These are phyloP conservation scores for Metroxylon sagu DNA, from an alignment of 176 grass and related monocot species.

Conservation along the genomic window DNA sequence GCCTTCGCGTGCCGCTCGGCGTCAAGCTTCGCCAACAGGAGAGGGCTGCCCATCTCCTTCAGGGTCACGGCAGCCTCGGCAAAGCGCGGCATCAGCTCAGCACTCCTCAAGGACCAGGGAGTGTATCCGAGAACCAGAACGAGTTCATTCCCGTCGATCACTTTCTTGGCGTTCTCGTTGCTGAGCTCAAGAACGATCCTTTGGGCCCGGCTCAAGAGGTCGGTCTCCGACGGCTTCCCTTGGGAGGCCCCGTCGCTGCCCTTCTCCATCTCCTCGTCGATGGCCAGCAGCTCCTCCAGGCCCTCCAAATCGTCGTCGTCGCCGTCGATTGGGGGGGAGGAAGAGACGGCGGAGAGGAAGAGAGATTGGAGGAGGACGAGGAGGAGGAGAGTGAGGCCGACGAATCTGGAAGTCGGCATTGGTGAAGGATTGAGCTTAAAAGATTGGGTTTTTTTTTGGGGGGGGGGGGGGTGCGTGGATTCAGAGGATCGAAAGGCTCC, in stretches of 20 bases:
- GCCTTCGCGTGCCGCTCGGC: slow-evolving; percentile 80
- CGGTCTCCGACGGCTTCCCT: slow-evolving; percentile 25
- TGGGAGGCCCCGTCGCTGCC: not conserved
- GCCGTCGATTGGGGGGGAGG: slow-evolving; percentile 24
- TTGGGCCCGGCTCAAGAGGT: slow-evolving; percentile 61
- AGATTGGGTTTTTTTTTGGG: too few species aligned
- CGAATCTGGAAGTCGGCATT: not conserved
- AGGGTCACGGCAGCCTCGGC: slow-evolving; percentile 75
- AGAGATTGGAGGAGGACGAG: slow-evolving; percentile 15
- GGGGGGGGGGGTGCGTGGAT: too few species aligned
- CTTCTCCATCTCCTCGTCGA: slow-evolving; percentile 64
- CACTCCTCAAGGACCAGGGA: slow-evolving; percentile 86
- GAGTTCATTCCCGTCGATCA: slow-evolving; percentile 48
- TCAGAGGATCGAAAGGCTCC: too few species aligned
- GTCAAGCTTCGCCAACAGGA: slow-evolving; percentile 81
- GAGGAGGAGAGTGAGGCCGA: slow-evolving; percentile 23
- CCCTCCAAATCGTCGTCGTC: slow-evolving; percentile 29
- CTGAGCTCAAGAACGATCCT: slow-evolving; percentile 76
- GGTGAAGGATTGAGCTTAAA: too few species aligned
- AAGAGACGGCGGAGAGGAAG: slow-evolving; percentile 16
- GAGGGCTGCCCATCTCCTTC: slow-evolving; percentile 61
- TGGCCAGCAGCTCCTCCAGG: slow-evolving; percentile 63
- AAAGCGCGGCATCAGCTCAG: slow-evolving; percentile 84
- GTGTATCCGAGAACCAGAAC: slow-evolving; percentile 80
- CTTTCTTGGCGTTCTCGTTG: slow-evolving; percentile 68